Base-by-base conservation (phyloP, 495 filamentous ascomycete genomes). In the Aspergillus egyptiacus region DNA sequence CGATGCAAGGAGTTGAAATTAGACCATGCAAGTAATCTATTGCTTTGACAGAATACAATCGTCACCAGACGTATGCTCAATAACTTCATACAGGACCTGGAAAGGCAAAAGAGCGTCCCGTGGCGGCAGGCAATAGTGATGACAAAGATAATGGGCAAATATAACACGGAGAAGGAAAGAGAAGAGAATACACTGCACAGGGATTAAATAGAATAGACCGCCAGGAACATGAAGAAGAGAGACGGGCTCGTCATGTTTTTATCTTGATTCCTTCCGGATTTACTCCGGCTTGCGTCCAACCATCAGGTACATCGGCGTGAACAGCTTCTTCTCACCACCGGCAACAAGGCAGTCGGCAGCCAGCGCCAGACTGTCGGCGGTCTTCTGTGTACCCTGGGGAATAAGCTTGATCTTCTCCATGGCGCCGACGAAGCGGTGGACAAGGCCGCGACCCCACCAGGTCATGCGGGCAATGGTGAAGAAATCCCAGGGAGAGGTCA, bases 241-340 rank as follows among this genome's bases (percentile, higher is more conserved):
- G n/a, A n/a, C n/a, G n/a, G n/a, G n/a, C n/a, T n/a, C n/a, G n/a
- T n/a, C n/a, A n/a, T n/a, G n/a, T n/a, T n/a, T n/a, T 39, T 14
- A 38, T 52, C 47, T 57, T 53, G 50, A 38, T 53, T 57, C 45
- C 45, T 50, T 27, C 46, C 46, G 51, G 24, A 35, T 48, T 64
- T 72, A 74, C 65, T 72, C 65, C 36, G 91, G 88, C 75, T 98
- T 98, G 70, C 89, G 81, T 30, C 80, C 93, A 48, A 98, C 82
- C 93, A 98, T 96, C 65, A 98, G 73, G 74, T 96, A 97, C 93
- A 98, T 98, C 30, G 93, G 93, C 0, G 93, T 98, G 73, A 98
- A 98, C 14, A 98, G 78, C 63, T 95, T 87, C 77, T 89, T 80
- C 77, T 86, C 83, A 30, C 82, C 93, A 69, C 93, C 93, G 36